Conservation (phyloP, 345 rosid species). For the Geranium brycei region DNA sequence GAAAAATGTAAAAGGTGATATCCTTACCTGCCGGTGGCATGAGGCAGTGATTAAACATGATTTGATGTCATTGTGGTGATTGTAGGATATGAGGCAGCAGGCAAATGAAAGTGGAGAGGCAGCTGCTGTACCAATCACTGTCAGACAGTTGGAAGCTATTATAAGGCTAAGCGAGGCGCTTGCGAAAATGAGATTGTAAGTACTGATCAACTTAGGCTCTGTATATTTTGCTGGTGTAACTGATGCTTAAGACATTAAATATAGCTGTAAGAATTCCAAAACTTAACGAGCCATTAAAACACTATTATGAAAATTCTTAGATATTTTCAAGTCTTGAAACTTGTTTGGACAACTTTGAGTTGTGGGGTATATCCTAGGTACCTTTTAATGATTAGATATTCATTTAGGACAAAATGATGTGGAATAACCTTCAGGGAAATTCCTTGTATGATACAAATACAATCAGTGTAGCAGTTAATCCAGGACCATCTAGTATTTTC, state of each 20-base stretch:
- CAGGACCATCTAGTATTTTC: too few relatives aligned
- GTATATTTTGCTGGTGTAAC: not conserved
- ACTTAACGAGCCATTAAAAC: not conserved
- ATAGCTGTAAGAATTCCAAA: not conserved
- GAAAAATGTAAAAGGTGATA: too few relatives aligned
- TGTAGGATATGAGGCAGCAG: constrained; percentile 86
- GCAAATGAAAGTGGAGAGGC: constrained; percentile 92
- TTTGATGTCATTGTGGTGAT: constrained; percentile 3
- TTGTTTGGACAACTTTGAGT: not conserved
- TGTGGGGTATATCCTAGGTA: not conserved
- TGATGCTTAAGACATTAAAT: not conserved
- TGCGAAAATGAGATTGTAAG: constrained; percentile 93
- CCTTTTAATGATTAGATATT: not conserved
- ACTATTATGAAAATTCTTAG: not conserved
- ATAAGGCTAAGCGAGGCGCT: constrained; percentile 83
- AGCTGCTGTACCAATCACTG: constrained; percentile 77
- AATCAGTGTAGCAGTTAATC: too few relatives aligned
- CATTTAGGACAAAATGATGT: too few relatives aligned
- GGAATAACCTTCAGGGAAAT: too few relatives aligned
- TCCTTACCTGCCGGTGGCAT: not conserved
- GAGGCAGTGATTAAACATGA: not conserved
- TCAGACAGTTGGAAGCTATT: constrained; percentile 92
- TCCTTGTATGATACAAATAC: too few relatives aligned
- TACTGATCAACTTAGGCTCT: constrained; percentile 4
- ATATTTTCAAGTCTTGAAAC: not conserved